Evolutionary conservation across 169 alveolate genomes (phyloP).

Genomic region (Cryptosporidium parvum): DNA sequence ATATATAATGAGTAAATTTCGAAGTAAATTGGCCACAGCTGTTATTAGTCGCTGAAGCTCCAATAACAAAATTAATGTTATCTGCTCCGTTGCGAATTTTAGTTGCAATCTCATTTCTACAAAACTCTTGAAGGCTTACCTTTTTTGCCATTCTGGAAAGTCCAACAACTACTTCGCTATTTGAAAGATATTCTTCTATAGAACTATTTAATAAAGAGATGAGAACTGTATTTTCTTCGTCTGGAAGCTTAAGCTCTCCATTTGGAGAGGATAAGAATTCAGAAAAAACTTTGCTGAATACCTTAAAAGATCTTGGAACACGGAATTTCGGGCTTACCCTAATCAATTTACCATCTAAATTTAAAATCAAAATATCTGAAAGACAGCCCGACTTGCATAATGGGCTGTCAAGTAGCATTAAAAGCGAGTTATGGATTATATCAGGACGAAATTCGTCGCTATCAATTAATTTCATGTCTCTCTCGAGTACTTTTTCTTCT

Average conservation of each 20-base stretch:
- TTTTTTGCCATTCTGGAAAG: constrained; percentile 50
- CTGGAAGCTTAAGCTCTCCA: constrained; percentile 64
- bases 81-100: background rate
- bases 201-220: constrained; percentile 3
- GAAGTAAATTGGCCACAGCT: constrained; percentile 5
- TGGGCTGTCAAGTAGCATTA: constrained; percentile 73
- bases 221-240: background rate
- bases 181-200: constrained; percentile 6
- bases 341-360: constrained; percentile 48
- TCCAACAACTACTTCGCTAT: constrained; percentile 22
- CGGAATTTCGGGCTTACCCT: constrained; percentile 53
- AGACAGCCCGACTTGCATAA: constrained; percentile 61
- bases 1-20: constrained; percentile 30
- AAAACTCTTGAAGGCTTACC: constrained; percentile 15
- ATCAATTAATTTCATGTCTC: background rate
- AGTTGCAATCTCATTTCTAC: constrained; percentile 5
- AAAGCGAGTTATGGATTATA: constrained; percentile 49
- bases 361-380: constrained; percentile 30
- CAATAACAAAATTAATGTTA: constrained; percentile 29
- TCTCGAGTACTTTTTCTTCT: constrained; percentile 26
- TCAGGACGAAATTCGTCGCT: constrained; percentile 49
- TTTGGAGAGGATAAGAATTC: constrained; percentile 30
- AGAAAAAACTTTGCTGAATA: constrained; percentile 56
- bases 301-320: constrained; percentile 72
- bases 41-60: constrained; percentile 6